A percentile compares a stretch with the other conserved stretches of the same genome.
Conservation (phyloP, 495 filamentous ascomycete species). For the Lentithecium fluviatile region DNA sequence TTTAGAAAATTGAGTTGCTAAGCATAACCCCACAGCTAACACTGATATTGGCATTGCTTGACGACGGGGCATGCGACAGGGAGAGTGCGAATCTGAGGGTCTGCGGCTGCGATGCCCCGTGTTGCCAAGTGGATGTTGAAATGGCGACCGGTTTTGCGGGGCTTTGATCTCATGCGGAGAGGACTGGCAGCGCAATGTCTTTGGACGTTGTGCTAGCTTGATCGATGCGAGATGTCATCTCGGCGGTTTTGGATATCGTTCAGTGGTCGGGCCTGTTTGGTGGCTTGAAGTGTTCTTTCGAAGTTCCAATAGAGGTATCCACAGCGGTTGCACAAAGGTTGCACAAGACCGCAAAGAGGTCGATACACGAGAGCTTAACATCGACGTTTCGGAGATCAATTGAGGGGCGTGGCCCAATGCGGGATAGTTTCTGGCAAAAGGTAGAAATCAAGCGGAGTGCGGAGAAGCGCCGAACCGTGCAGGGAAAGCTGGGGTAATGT, state of each 20-base stretch:
- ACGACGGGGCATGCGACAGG: conserved; percentile 27
- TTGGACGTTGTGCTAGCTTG: background rate
- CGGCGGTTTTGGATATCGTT: background rate
- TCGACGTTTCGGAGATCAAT: conserved; percentile 3
- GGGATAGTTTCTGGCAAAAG: conserved; percentile 3
- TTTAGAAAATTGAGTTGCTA: conserved; percentile 21
- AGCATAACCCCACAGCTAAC: conserved; percentile 28
- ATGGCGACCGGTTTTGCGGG: background rate
- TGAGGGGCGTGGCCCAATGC: conserved; percentile 13
- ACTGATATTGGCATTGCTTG: conserved; percentile 13
- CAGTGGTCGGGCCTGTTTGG: background rate
- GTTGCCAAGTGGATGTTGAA: conserved; percentile 21
- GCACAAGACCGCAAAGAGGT: background rate
- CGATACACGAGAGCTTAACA: background rate
- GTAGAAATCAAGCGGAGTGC: conserved; percentile 10
- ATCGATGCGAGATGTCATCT: background rate
- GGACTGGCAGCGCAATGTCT: background rate
- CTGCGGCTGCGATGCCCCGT: conserved; percentile 19
- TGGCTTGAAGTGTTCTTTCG: background rate
- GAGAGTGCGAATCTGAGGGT: conserved; percentile 9
- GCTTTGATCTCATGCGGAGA: background rate
- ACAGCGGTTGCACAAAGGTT: background rate
- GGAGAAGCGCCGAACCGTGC: conserved; percentile 15
- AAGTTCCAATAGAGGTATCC: background rate
- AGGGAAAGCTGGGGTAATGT: conserved; percentile 16